These are phyloP conservation scores for Clonostachys rhizophaga DNA, from an alignment of 2,329 filamentous ascomycete species.

Conservation along the genomic window DNA sequence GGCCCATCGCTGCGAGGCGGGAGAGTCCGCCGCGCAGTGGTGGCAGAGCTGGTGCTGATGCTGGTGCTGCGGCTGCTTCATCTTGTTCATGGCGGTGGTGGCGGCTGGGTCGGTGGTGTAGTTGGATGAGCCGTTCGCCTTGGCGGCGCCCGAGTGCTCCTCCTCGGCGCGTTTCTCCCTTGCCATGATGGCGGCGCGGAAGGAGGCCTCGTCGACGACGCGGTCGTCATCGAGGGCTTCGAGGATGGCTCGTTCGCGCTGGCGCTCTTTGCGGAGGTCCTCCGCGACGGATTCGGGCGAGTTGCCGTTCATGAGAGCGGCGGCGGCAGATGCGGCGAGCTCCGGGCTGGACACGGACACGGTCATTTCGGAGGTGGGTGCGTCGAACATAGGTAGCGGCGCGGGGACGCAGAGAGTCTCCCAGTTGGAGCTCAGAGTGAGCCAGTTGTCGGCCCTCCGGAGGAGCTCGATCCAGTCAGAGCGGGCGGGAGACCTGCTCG, in stretches of 20 bases:
- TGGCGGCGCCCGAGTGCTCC: not conserved
- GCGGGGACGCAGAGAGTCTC: conserved; percentile 63
- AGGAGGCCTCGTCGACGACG: conserved; percentile 61
- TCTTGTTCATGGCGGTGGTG: not conserved
- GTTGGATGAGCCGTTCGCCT: not conserved
- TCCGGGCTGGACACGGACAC: conserved; percentile 5
- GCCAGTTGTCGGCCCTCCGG: conserved; percentile 63
- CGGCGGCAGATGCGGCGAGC: conserved; percentile 15
- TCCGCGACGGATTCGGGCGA: conserved; percentile 15
- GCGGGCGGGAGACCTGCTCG: conserved; percentile 64
- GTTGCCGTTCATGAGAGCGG: conserved; percentile 23
- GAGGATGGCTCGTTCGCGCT: conserved; percentile 61
- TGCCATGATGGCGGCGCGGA: conserved; percentile 58
- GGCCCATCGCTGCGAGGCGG: conserved; percentile 40
- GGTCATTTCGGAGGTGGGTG: conserved; percentile 2
- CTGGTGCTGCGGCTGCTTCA: not conserved
- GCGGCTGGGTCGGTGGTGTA: not conserved
- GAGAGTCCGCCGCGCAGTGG: not conserved
- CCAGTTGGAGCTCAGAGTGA: conserved; percentile 62
- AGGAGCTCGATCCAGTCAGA: conserved; percentile 79
- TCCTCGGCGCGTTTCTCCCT: conserved; percentile 54
- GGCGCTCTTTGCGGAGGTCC: conserved; percentile 38
- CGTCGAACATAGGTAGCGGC: conserved; percentile 35
- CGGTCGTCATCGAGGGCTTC: conserved; percentile 65
- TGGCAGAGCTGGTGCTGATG: not conserved